These are phyloP conservation scores for Colletotrichum incanum DNA, from an alignment of 2,329 filamentous ascomycete species.

Conservation along the genomic window DNA sequence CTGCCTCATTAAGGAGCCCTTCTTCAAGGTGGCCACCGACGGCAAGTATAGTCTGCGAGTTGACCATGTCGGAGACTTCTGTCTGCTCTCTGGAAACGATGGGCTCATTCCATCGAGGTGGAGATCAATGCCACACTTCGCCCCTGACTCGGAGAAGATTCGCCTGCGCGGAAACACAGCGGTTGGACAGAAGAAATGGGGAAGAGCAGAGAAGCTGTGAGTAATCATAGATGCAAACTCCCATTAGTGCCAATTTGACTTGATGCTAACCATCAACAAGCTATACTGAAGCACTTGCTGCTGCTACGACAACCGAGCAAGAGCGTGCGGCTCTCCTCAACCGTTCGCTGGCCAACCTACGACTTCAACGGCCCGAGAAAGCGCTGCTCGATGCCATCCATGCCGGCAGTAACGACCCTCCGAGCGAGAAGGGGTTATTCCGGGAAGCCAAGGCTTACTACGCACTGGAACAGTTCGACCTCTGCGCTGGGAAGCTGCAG, in stretches of 20 bases:
- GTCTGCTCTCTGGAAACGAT: constrained; percentile 55
- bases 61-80: constrained; percentile 67
- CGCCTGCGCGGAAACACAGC: constrained; percentile 54
- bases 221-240: constrained; percentile 33
- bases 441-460: constrained; percentile 63
- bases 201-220: constrained; percentile 51
- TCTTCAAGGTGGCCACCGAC: constrained; percentile 59
- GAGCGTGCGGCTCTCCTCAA: constrained; percentile 53
- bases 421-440: constrained; percentile 61
- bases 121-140: constrained; percentile 44
- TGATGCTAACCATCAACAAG: constrained; percentile 46
- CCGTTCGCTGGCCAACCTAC: constrained; percentile 54
- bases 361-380: constrained; percentile 48
- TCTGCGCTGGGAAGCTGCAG: constrained; percentile 54
- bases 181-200: constrained; percentile 49
- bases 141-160: constrained; percentile 43
- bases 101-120: constrained; percentile 58
- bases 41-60: constrained; percentile 63
- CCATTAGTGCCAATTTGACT: not conserved
- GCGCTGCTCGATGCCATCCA: constrained; percentile 51
- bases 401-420: constrained; percentile 33
- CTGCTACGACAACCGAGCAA: constrained; percentile 54
- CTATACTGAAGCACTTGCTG: constrained; percentile 55
- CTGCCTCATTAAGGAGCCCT: constrained; percentile 69
- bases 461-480: constrained; percentile 55